Evolutionary conservation across 306 rosid genomes (phyloP), one percentile per base, ranked within the genome.

Genomic region (Acacia confusa): DNA sequence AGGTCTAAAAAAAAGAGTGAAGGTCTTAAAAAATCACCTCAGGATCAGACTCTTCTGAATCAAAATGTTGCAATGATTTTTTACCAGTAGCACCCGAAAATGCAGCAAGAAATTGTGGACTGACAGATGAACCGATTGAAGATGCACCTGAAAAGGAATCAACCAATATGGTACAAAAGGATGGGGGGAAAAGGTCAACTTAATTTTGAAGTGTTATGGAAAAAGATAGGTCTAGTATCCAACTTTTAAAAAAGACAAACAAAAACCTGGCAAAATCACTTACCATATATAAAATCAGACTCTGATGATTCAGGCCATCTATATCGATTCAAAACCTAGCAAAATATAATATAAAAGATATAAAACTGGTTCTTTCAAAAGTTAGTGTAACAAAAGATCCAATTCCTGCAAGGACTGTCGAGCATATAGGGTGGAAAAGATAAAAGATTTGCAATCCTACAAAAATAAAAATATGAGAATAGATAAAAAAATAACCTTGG

Each of bases 41-140:
- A 34, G 95, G 95, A 85, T 92, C 95, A 80, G 95, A 92, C 85
- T 92, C 97, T 73, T 91, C 93, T 44, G 97, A 92, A 68, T 91
- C 95, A 76, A 92, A 88, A 77, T 65, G 90, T 61, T 85, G 90
- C 68, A 79, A 74, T 40, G 95, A 88, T 79, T 82, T 91, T 84
- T 91, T 91, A 78, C 97, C 97, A 81, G 88, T 92, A 83, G 95
- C 93, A 50, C 92, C 91, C 28, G 97, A 89, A 83, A 92, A 92
- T 78, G 91, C 86, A 64, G 97, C 93, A 77, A 91, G 82, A 78
- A 92, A 91, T 72, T 82, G 87, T 85, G 89, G 85, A 81, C 85
- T 86, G 85, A 91, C 24, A 72, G 89, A 82, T 71, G 97, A 85
- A 77, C 97, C 95, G 83, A 92, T 89, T 25, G 95, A 92, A 71